phyloP scores from a whole-genome alignment of 108 stramenopile species.

The Parietichytrium sp. region DNA sequence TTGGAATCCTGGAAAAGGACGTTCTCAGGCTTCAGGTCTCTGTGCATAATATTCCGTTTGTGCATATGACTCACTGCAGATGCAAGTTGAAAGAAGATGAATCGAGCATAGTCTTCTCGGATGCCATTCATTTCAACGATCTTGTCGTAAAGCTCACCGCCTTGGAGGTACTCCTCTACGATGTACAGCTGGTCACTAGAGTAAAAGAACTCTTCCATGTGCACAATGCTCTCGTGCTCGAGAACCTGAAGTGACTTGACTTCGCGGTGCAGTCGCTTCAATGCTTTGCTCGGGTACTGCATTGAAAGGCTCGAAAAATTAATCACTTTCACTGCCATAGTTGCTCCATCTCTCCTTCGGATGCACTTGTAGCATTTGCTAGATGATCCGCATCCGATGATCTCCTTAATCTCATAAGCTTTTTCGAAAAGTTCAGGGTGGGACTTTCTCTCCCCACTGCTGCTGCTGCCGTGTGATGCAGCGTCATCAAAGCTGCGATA shows the following conservation, averaged over 20 bases:
- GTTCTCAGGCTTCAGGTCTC: constrained; percentile 56
- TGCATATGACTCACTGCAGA: constrained; percentile 53
- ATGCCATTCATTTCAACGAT: background rate
- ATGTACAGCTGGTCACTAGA: background rate
- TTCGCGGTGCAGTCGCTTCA: constrained; percentile 8
- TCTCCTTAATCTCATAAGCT: background rate
- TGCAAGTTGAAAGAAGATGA: constrained; percentile 12
- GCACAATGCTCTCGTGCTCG: constrained; percentile 32
- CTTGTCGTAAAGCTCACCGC: constrained; percentile 14
- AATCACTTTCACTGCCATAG: constrained; percentile 24
- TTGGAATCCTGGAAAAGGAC: constrained; percentile 48
- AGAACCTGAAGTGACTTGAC: constrained; percentile 35
- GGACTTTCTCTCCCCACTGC: background rate
- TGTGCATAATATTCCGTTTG: constrained; percentile 49
- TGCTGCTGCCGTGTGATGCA: background rate
- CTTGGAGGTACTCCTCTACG: constrained; percentile 10
- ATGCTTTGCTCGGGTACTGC: background rate
- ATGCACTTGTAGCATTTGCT: constrained; percentile 46
- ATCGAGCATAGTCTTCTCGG: background rate
- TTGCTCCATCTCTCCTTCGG: constrained; percentile 66
- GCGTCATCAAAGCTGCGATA: no score
- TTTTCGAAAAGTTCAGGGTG: background rate
- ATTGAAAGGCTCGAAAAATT: background rate
- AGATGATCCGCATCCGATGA: constrained; percentile 19
- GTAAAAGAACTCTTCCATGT: constrained; percentile 21